Base-by-base conservation (phyloP, 2,329 filamentous ascomycete species). In the Ophiocordyceps camponoti-rufipedis region DNA sequence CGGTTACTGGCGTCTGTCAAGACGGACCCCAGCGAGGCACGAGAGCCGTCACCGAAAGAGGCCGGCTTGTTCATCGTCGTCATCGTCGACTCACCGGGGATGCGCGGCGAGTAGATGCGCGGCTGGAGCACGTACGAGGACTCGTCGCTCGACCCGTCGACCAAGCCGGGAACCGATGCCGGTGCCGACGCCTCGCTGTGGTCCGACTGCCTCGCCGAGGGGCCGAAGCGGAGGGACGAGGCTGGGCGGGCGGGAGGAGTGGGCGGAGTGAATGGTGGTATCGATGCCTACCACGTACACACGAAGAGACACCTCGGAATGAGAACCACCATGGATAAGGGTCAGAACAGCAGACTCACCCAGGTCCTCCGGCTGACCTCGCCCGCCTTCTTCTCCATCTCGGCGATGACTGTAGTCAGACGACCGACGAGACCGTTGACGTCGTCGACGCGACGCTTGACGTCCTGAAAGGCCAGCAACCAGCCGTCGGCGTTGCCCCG, bases 401-500 rank as follows among this genome's bases (percentile, higher is more conserved):
- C 85, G 14, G 78, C 75, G 45, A 93, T 80, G 52, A 91, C 83
- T 45, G 75, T 78, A 50, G 78, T 78, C 18, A 95, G 73, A 59
- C 82, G 78, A 38, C 78, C 73, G 39, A 94, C 70, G 29, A 80
- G 68, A 7, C 76, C 71, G 31, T 81, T 82, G 28, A 95, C 68
- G 41, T 75, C 72, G 49, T 80, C 75, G 13, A 81, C 80, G 56
- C 82, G 85, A 19, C 74, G 73, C 57, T 86, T 80, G 48, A 95
- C 69, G 46, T 82, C 81, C 45, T 78, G 72, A 55, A 94, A 80
- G 7, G 86, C 86, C 47, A 80, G 78, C 47, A 80, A 76, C 89
- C 89, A 96, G 41, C 88, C 87, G 51, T 93, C 83, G 9, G 87
- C 81, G 54, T 96, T 96, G 32, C 85, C 85, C 55, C 83, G 82